Conservation (phyloP, 2,329 filamentous ascomycete species). For the Capronia epimyces region DNA sequence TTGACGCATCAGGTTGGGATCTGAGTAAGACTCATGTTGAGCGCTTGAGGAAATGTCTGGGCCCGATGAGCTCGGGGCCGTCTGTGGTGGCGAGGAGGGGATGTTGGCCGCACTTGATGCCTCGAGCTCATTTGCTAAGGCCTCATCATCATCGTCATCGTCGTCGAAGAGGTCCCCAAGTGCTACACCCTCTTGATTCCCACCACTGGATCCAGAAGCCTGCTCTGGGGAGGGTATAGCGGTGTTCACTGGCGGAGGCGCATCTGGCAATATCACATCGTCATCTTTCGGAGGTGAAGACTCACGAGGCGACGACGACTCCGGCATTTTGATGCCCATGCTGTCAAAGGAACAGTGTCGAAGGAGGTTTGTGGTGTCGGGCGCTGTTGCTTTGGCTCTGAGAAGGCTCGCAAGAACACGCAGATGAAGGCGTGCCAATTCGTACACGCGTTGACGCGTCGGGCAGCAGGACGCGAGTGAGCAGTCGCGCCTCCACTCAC, state of each 20-base stretch:
- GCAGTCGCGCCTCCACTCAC: no score
- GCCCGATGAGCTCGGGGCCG: slow-evolving; percentile 37
- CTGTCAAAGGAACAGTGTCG: no score
- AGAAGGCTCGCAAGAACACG: no score
- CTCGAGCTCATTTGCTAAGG: slow-evolving; percentile 52
- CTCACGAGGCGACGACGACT: slow-evolving; percentile 24
- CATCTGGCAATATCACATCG: slow-evolving; percentile 27
- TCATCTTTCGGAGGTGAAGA: slow-evolving; percentile 10
- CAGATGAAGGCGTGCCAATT: no score
- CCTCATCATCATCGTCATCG: slow-evolving; percentile 45
- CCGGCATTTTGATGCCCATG: slow-evolving; percentile 31
- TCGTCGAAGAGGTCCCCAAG: slow-evolving; percentile 54
- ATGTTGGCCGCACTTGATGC: slow-evolving; percentile 46
- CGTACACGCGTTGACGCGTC: no score
- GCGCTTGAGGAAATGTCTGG: slow-evolving; percentile 35
- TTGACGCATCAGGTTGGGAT: slow-evolving; percentile 74
- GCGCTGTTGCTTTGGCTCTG: no score
- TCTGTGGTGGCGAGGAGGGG: slow-evolving; percentile 27
- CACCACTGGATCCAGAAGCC: slow-evolving; percentile 1
- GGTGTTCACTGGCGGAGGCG: slow-evolving; percentile 13
- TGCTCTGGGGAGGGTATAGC: slow-evolving; percentile 11
- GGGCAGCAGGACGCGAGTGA: no score
- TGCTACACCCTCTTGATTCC: slow-evolving; percentile 33
- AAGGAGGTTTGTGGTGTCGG: no score
- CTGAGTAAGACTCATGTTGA: slow-evolving; percentile 12